Evolutionary conservation across 805 yeast species (phyloP), one percentile per base, ranked within the genome.

Genomic region (Cyberlindnera maclurae): DNA sequence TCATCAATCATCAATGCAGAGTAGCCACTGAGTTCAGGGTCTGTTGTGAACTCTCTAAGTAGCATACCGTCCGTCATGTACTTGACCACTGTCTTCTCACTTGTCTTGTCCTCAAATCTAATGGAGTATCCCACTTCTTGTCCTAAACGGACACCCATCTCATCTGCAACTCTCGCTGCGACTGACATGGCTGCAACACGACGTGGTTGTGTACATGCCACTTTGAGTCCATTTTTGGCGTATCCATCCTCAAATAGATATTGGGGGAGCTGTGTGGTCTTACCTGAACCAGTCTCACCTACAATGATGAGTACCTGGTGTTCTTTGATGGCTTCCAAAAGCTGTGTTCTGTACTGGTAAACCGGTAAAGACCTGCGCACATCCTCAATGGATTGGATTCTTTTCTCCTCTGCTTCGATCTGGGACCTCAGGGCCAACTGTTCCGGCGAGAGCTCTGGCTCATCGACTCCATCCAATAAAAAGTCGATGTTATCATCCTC

Each of bases 41-140:
- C 97, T 1, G 72, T 65, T 26, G 89, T 62, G 47, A 86, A 81
- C 60, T 93, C 98, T 42, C 96, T 64, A 26, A 89, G 65, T 15
- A 93, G 68, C 87, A 88, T 85, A 71, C 98, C 98, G 59, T 93
- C 98, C 0, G 98, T 93, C 75, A 89, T 74, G 60, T 93, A 93
- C 63, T 90, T 90, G 37, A 93, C 70, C 12, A 70, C 60, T 0
- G 98, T 93, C 13, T 68, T 64, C 1, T 70, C 69, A 28, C 75
- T 68, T 0, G 88, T 74, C 40, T 68, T 71, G 45, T 89, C 94
- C 41, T 93, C 98, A 59, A 93, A 90, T 45, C 97, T 69, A 39
- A 90, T 75, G 5, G 82, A 71, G 54, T 90, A 90, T 8, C 98
- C 98, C 6, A 93, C 97, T 49, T 81, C 80, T 12, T 75, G 67